Evolutionary conservation across 148 eudicot genomes (phyloP), one percentile per base, ranked within the genome.

Genomic region (Rhododendron henanense): DNA sequence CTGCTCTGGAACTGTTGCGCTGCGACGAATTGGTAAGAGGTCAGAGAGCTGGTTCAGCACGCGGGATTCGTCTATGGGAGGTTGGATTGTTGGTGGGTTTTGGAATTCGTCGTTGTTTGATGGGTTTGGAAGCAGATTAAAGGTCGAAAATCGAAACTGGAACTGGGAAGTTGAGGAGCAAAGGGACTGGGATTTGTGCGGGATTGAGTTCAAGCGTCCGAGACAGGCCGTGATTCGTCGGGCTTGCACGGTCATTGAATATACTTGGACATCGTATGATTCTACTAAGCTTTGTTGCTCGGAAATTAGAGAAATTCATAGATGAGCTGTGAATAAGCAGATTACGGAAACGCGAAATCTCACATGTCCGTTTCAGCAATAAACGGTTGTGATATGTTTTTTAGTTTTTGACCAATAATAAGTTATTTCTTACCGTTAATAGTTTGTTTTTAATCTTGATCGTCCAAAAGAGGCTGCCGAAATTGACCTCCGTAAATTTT

Each of bases 11-110:
- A 41, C 44, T 41, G 44, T 41, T 5, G 44, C 44, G 6, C 6
- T 41, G 44, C 44, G 85, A 23, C 85, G 85, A 75, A 94, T 86
- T 9, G 98, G 95, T 53, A 94, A 84, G 1, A 96, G 86, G 79
- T 89, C 86, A 0, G 94, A 93, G 6, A 96, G 91, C 82, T 94
- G 90, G 33, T 90, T 86, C 18, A 96, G 85, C 1, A 95, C 85
- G 57, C 80, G 89, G 15, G 87, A 85, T 87, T 96, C 98, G 47
- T 90, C 85, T 6, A 57, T 41, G 11, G 9, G 31, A 47, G 84
- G 53, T 35, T 74, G 84, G 75, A 28, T 75, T 9, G n/a, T 35
- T 35, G 28, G 25, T 18, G 69, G 88, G 16, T 50, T 81, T 19
- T 74, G 71, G 11, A 77, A 39, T 33, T 79, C 18, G 51, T 80